phyloP scores from a whole-genome alignment of 306 rosid genomes.

The Dryas alaskensis region DNA sequence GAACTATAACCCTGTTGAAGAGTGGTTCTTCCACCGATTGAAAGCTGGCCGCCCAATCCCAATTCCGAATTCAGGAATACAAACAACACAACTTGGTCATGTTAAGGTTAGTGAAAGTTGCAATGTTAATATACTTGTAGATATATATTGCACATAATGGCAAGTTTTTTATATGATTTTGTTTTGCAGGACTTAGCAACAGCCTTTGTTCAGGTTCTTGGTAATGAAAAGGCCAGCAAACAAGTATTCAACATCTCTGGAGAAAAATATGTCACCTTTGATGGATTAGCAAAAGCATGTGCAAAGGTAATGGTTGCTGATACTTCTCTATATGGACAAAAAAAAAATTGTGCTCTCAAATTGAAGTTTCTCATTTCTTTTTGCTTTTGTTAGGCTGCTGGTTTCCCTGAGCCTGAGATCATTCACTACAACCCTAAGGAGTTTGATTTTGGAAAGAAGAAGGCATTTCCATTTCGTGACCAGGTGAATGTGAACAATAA shows the following conservation, averaged over 20 bases:
- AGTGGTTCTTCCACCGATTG: conserved; percentile 98
- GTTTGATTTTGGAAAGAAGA: conserved; percentile 90
- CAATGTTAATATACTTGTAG: background rate
- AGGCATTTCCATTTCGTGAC: conserved; percentile 92
- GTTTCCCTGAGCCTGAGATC: conserved; percentile 95
- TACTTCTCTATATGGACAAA: background rate
- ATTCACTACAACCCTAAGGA: conserved; percentile 90
- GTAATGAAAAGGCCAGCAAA: conserved; percentile 81
- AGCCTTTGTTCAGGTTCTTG: conserved; percentile 78
- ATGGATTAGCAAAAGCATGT: conserved; percentile 92
- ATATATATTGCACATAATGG: background rate
- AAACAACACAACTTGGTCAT: conserved; percentile 92
- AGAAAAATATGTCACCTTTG: conserved; percentile 87
- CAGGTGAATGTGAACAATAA: conserved; percentile 45
- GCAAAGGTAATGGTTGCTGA: conserved; percentile 60
- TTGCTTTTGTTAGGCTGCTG: conserved; percentile 61
- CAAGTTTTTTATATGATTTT: conserved; percentile 18
- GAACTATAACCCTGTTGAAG: conserved; percentile 97
- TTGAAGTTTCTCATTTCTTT: background rate
- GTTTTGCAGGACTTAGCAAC: conserved; percentile 79
- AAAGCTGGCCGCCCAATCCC: conserved; percentile 98
- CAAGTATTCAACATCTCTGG: conserved; percentile 94
- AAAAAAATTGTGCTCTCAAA: background rate
- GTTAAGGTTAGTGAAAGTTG: conserved; percentile 55
- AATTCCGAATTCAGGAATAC: conserved; percentile 78